A percentile compares a stretch with the other conserved stretches of the same genome.
These are phyloP conservation scores for Medakamo hakoo DNA, from an alignment of 139 green algal genomes.

Conservation along the genomic window DNA sequence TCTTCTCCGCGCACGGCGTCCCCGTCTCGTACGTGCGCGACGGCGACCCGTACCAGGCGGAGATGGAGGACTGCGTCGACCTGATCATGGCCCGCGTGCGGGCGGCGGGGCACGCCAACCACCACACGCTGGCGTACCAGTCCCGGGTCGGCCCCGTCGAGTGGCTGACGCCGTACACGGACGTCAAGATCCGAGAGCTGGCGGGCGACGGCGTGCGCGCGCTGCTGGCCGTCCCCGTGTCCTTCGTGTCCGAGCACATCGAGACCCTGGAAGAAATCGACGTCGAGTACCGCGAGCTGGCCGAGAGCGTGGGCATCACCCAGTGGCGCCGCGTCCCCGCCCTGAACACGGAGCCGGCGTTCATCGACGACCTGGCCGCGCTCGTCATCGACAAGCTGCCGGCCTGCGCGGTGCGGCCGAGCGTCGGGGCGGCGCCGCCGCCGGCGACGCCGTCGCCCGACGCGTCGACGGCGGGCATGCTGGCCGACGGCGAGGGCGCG, in stretches of 20 bases:
- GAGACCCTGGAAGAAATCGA: constrained; percentile 99
- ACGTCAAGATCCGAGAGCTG: constrained; percentile 82
- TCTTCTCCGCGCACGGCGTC: constrained; percentile 97
- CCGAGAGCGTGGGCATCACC: constrained; percentile 56
- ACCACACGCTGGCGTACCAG: constrained; percentile 95
- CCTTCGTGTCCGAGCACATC: constrained; percentile 98
- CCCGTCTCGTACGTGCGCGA: constrained; percentile 88
- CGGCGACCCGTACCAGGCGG: constrained; percentile 91
- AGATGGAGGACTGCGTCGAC: constrained; percentile 96
- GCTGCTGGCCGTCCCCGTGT: constrained; percentile 90
- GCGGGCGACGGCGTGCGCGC: constrained; percentile 43
- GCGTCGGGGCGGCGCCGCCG: background rate
- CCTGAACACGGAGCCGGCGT: constrained; percentile 75
- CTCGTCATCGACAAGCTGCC: constrained; percentile 83
- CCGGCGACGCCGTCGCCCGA: background rate
- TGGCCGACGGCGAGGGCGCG: background rate
- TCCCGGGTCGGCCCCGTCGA: constrained; percentile 85
- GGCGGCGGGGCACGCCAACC: constrained; percentile 51
- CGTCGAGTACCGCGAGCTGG: constrained; percentile 71
- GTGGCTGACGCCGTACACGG: constrained; percentile 97
- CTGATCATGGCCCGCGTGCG: constrained; percentile 85
- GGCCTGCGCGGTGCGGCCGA: background rate
- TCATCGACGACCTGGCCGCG: constrained; percentile 93
- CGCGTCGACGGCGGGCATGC: background rate
- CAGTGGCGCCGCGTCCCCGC: constrained; percentile 92